These are phyloP conservation scores for Eragrostis tef DNA, from an alignment of 202 grass and related monocot genomes.

Conservation along the genomic window DNA sequence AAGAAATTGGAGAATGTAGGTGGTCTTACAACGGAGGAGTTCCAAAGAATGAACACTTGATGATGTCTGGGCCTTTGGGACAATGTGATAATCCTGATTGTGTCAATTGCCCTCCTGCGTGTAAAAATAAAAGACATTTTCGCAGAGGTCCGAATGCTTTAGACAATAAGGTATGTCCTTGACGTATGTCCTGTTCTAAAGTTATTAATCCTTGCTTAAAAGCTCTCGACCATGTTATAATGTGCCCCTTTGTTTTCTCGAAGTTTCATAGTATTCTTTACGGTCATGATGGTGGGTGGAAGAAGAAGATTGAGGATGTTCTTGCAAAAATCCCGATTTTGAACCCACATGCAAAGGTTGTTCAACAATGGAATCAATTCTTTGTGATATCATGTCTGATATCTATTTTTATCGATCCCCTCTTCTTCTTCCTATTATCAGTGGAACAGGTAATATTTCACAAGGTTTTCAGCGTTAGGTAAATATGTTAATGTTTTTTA, in stretches of 20 bases:
- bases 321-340: slow-evolving; percentile 73
- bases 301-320: slow-evolving; percentile 62
- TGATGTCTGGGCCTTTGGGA: slow-evolving; percentile 90
- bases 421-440: slow-evolving; percentile 88
- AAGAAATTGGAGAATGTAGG: slow-evolving; percentile 53
- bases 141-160: slow-evolving; percentile 51
- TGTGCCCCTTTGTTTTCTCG: slow-evolving; percentile 36
- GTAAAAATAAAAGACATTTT: slow-evolving; percentile 69
- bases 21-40: slow-evolving; percentile 52
- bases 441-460: slow-evolving; percentile 60
- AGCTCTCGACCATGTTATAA: slow-evolving; percentile 29
- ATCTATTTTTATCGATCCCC: slow-evolving; percentile 87
- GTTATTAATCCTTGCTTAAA: neutral
- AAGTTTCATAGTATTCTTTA: slow-evolving; percentile 71
- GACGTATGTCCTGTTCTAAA: slow-evolving; percentile 14
- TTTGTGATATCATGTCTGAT: slow-evolving; percentile 93
- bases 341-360: slow-evolving; percentile 79
- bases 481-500: slow-evolving; percentile 12
- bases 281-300: slow-evolving; percentile 60
- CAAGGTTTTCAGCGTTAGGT: slow-evolving; percentile 3
- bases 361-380: slow-evolving; percentile 93
- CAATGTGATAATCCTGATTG: slow-evolving; percentile 89
- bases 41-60: slow-evolving; percentile 74
- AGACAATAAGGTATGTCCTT: slow-evolving; percentile 65
- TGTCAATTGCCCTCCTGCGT: slow-evolving; percentile 80